Evolutionary conservation across 2,329 filamentous ascomycete species (phyloP).

Genomic region (Hysterium pulicare): DNA sequence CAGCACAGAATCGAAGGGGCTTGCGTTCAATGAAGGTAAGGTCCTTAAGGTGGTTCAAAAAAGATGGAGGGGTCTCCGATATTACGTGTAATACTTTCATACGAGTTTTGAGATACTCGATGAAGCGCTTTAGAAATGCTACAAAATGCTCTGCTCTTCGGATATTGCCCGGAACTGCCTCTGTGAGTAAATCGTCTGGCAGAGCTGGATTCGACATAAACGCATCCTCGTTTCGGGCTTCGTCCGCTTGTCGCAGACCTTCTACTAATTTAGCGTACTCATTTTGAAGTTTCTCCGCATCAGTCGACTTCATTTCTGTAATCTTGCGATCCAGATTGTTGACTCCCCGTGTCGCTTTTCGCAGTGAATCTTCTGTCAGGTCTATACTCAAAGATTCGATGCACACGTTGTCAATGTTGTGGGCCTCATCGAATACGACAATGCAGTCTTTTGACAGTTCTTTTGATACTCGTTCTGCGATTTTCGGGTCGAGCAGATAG

Average conservation of each 20-base stretch:
- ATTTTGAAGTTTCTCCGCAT: conserved; percentile 88
- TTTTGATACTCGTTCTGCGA: conserved; percentile 89
- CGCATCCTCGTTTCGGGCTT: conserved; percentile 86
- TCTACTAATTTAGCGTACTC: conserved; percentile 96
- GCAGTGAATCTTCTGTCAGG: conserved; percentile 88
- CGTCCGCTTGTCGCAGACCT: conserved; percentile 81
- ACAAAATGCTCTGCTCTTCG: conserved; percentile 93
- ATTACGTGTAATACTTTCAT: conserved; percentile 99
- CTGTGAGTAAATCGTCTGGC: conserved; percentile 89
- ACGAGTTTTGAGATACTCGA: conserved; percentile 94
- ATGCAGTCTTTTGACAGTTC: conserved; percentile 98
- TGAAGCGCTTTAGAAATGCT: conserved; percentile 90
- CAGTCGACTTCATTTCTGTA: conserved; percentile 89
- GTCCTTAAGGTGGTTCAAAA: conserved; percentile 87
- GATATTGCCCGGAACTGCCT: conserved; percentile 96
- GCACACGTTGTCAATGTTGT: conserved; percentile 99
- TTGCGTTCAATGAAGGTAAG: conserved; percentile 98
- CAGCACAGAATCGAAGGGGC: conserved; percentile 88
- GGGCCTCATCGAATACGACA: conserved; percentile 96
- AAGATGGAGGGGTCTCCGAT: conserved; percentile 92
- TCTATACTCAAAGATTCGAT: conserved; percentile 97
- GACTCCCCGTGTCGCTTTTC: conserved; percentile 86
- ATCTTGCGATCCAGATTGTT: conserved; percentile 89
- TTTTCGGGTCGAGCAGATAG: conserved; percentile 95
- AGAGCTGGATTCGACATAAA: conserved; percentile 97